Conservation (phyloP, 495 filamentous ascomycete species). For the Penicillium ucsense region DNA sequence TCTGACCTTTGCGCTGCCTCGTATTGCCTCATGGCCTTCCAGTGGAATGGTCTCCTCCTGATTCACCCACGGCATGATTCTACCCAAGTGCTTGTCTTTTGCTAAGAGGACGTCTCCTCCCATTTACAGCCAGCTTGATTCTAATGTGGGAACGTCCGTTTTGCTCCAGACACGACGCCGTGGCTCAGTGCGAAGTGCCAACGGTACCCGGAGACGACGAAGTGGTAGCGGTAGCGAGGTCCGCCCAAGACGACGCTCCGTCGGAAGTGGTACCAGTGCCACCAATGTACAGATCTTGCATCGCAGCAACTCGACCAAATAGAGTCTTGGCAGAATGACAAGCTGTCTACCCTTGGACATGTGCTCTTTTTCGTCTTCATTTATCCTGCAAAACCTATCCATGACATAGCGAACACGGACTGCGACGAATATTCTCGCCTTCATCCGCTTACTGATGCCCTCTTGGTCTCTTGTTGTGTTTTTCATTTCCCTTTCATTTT, state of each 20-base stretch:
- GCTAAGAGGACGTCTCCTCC: conserved; percentile 33
- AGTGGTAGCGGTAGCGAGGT: conserved; percentile 40
- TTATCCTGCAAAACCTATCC: conserved; percentile 15
- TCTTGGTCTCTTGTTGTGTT: conserved; percentile 11
- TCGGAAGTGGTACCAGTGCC: conserved; percentile 28
- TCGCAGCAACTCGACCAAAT: conserved; percentile 41
- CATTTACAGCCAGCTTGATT: conserved; percentile 39
- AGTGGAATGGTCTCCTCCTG: conserved; percentile 3
- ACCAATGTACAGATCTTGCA: conserved; percentile 31
- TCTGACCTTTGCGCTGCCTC: conserved; percentile 16
- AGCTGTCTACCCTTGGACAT: conserved; percentile 21
- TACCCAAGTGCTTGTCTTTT: conserved; percentile 25
- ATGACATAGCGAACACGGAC: conserved; percentile 37
- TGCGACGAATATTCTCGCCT: conserved; percentile 24
- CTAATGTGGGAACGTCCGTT: conserved; percentile 42
- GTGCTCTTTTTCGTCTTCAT: conserved; percentile 16
- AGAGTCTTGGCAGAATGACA: conserved; percentile 14
- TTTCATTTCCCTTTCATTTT: neutral
- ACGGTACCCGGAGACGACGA: conserved; percentile 29
- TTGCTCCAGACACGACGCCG: conserved; percentile 42
- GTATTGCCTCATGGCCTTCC: conserved; percentile 10
- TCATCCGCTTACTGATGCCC: conserved; percentile 16
- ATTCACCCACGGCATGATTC: conserved; percentile 8
- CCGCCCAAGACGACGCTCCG: conserved; percentile 35
- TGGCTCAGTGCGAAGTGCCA: conserved; percentile 28